Evolutionary conservation across 2,329 filamentous ascomycete species (phyloP), one percentile per base, ranked within the genome.

Genomic region (Penicillium sp.): DNA sequence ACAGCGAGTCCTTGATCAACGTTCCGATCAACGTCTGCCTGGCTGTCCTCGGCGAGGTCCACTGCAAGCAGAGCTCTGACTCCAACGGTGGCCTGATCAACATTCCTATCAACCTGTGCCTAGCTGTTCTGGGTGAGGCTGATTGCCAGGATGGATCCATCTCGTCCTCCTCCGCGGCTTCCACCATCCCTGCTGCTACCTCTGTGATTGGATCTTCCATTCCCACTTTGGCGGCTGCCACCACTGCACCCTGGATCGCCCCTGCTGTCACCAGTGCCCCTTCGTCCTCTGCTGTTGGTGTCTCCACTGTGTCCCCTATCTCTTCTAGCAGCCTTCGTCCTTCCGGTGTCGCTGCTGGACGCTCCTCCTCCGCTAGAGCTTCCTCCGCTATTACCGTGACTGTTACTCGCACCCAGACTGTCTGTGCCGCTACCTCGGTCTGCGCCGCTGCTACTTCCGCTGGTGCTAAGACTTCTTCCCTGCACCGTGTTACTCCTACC

Each of bases 21-120:
- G 65, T 70, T 1, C 68, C 68, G 19, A 55, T 70, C 58, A 69
- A 70, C 47, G 27, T 67, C 48, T 70, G 68, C 48, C 59, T 69
- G 35, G 65, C 67, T 58, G 66, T 70, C 23, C 68, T 70, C 33
- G 68, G 68, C 17, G 62, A 68, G 42, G 59, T 57, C 33, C 50
- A 67, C 43, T 70, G 68, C 62, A 15, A 70, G 12, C 67, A 69
- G 51, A 53, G 36, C 33, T 57, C 62, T 23, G 17, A 29, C 19
- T 44, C 58, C 8, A 39, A 41, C 21, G 59, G 55, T 44, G 66
- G 68, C 35, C 59, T 69, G 38, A 60, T 70, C 52, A 62, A 68
- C 57, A 67, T 70, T 50, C 68, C 68, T 31, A 44, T 70, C 59
- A 68, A 70, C 59, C 55, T 68, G 42, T 70, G 68, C 44, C 60